Conservation (phyloP, 495 filamentous ascomycete genomes). For the Trypethelium eluteriae region DNA sequence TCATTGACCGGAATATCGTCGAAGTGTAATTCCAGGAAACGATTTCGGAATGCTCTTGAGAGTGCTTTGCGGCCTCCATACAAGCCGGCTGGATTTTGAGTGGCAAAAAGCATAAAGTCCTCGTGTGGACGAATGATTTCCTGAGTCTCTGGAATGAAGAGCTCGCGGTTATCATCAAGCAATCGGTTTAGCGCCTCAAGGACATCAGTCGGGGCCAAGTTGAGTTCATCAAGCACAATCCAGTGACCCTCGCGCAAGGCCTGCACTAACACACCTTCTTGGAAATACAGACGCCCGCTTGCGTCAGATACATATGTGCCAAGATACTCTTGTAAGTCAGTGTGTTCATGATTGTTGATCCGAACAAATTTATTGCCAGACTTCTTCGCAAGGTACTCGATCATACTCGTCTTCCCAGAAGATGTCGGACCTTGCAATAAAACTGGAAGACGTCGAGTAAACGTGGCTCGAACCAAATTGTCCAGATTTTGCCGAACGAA, state of each 20-base stretch:
- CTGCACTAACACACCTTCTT: constrained; percentile 90
- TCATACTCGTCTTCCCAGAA: constrained; percentile 97
- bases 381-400: constrained; percentile 90
- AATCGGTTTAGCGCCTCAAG: constrained; percentile 91
- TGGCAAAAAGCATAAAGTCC: constrained; percentile 98
- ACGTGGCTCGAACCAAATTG: constrained; percentile 86
- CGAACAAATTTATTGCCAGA: constrained; percentile 95
- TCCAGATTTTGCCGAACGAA: constrained; percentile 90
- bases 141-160: constrained; percentile 94
- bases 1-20: constrained; percentile 96
- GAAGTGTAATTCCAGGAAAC: constrained; percentile 95
- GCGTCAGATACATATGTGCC: constrained; percentile 84
- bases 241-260: constrained; percentile 89
- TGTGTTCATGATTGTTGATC: constrained; percentile 99
- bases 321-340: constrained; percentile 94
- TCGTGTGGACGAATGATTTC: constrained; percentile 82
- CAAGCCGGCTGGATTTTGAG: constrained; percentile 90
- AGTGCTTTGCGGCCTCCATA: constrained; percentile 92
- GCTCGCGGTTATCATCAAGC: constrained; percentile 94
- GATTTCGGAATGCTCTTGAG: constrained; percentile 89
- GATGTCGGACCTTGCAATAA: constrained; percentile 97
- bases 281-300: constrained; percentile 77
- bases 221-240: constrained; percentile 97
- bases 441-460: constrained; percentile 84
- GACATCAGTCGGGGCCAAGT: constrained; percentile 92